Base-by-base conservation (phyloP, 306 rosid genomes). In the Gastrolobium bilobum region DNA sequence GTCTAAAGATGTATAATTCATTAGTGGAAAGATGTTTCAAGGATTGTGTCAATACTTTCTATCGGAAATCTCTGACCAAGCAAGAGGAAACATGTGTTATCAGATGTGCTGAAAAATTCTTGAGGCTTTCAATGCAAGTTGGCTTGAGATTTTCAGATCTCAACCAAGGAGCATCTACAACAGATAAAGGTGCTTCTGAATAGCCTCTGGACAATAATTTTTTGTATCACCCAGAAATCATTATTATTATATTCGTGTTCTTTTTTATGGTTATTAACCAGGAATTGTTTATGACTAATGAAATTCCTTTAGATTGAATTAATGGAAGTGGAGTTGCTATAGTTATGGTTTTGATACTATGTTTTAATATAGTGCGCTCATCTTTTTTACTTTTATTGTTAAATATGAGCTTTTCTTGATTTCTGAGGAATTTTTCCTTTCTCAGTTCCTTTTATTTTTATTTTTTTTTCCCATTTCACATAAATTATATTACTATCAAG, bases 41-140 rank as follows among this genome's bases (percentile, higher is more conserved):
- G 31, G 83, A 85, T 37, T 85, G 88, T 53, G 82, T 85, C 52
- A 4, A 56, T 82, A 31, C 84, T 54, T 82, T 85, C 75, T 74
- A 85, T 48, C 84, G 86, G 60, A 70, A 72, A 46, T 62, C 82
- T 29, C 46, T 85, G 67, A 82, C 83, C 68, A 82, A 75, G 79
- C 75, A 20, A 73, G 88, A 85, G 75, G 88, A 85, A 81, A 82
- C 86, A 20, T 85, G 88, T 68, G 86, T 85, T 64, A 68, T 38
- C 38, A 82, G 86, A 40, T 82, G 88, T 69, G 88, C 86, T 60
- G 86, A 69, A 42, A 85, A 85, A 42, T 85, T 60, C 86, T 5
- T 74, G 82, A 82, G 88, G 84, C 75, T 73, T 78, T 85, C 88
- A 13, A 57, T 14, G 33, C 82, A 52, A 47, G 70, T 62, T 14